phyloP scores from a whole-genome alignment of 2,329 filamentous ascomycete genomes.

The Colletotrichum tofieldiae region DNA sequence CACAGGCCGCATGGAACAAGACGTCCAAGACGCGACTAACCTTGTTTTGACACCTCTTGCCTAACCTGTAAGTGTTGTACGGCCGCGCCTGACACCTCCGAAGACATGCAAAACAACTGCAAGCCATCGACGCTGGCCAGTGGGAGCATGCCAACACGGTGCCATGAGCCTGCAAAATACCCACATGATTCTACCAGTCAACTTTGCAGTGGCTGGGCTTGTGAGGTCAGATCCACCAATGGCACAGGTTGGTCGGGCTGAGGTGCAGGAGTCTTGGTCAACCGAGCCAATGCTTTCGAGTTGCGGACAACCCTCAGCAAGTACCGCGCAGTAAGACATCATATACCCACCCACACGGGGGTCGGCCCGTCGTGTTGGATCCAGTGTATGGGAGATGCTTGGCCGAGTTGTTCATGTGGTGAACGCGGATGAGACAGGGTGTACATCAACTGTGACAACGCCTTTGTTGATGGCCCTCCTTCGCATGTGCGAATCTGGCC shows the following conservation, averaged over 20 bases:
- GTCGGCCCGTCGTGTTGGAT: conserved; percentile 36
- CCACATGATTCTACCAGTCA: conserved; percentile 40
- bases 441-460: conserved; percentile 28
- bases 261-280: conserved; percentile 24
- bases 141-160: conserved; percentile 32
- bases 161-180: conserved; percentile 18
- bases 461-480: conserved; percentile 25
- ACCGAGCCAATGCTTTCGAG: conserved; percentile 31
- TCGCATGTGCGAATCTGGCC: conserved; percentile 33
- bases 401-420: conserved; percentile 26
- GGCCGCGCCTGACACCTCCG: conserved; percentile 39
- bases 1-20: conserved; percentile 1
- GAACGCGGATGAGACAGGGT: conserved; percentile 12
- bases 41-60: conserved; percentile 35
- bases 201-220: conserved; percentile 1
- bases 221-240: conserved; percentile 38
- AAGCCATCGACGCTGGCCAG: conserved; percentile 27
- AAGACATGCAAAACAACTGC: conserved; percentile 24
- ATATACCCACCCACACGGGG: conserved; percentile 27
- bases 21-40: conserved; percentile 39
- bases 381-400: conserved; percentile 8
- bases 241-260: conserved; percentile 22
- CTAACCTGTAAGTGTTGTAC: conserved; percentile 9
- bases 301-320: conserved; percentile 34
- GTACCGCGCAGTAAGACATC: conserved; percentile 34